Evolutionary conservation across 306 rosid species (phyloP), one percentile per base, ranked within the genome.

Genomic region (Hippophae tibetana): DNA sequence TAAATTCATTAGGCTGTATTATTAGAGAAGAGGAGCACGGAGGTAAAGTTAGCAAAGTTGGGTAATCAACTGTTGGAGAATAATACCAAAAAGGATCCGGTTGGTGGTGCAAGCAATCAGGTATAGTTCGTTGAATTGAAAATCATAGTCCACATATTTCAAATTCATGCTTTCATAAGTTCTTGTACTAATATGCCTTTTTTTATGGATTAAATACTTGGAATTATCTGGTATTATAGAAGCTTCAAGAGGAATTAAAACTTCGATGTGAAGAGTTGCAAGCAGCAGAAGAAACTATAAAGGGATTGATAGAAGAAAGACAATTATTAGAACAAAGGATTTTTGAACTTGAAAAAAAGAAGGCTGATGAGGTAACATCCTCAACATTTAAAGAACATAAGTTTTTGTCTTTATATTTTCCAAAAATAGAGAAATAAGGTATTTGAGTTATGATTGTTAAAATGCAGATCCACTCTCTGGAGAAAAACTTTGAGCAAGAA

Each of bases 231-330:
- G 81, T 69, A 43, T 64, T 81, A 46, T 76, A 65, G 42, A 88
- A 84, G 66, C 86, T 84, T 59, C 83, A 86, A 62, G 87, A 86
- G 10, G 99, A 88, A 72, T 67, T 86, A 67, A 84, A 84, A 68
- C 70, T 76, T 68, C 58, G 69, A 58, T 74, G 66, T 63, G 86
- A 79, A 40, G 84, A 92, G 76, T 58, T 79, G 72, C 78, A 64
- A 40, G 84, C 44, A 26, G 80, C 94, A 23, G 93, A 88, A 69
- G 88, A 83, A 62, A 84, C 73, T 18, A 82, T 79, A 51, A 76
- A 74, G 79, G 75, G 77, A 69, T 60, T 92, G 67, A 71, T 52
- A 52, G 66, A 69, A 61, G 97, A 92, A 65, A 92, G 84, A 54
- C 43, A 80, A 13, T 42, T 58, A 47, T 69, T 86, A 71, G 87